Evolutionary conservation across 139 green algal species (phyloP).

Genomic region (Chlorokybus atmophyticus): DNA sequence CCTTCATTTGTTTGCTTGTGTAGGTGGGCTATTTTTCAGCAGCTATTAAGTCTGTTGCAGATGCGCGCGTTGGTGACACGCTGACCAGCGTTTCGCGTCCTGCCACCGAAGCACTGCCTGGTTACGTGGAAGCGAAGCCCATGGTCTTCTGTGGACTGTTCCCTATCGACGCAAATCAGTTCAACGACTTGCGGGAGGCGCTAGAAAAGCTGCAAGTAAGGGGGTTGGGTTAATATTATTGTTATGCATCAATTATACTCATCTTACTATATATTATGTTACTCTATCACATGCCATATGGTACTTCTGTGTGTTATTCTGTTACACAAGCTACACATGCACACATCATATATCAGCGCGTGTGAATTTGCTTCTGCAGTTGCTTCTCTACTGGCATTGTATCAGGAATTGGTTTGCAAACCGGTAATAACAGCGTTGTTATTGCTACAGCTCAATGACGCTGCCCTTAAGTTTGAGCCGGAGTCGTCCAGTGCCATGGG

Average conservation of each 20-base stretch:
- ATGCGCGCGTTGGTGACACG: conserved; percentile 91
- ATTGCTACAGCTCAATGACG: conserved; percentile 90
- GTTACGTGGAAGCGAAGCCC: conserved; percentile 74
- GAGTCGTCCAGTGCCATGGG: conserved; percentile 85
- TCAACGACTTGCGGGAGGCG: conserved; percentile 83
- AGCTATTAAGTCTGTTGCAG: conserved; percentile 74
- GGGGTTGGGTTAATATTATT: no score
- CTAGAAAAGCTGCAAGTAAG: conserved; percentile 89
- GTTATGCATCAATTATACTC: no score
- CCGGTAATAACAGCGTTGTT: no score
- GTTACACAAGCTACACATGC: no score
- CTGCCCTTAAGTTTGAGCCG: conserved; percentile 80
- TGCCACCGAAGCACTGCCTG: conserved; percentile 34
- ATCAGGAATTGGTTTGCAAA: no score
- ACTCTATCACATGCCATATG: no score
- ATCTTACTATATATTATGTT: no score
- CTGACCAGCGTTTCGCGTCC: conserved; percentile 50
- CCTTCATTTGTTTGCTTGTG: not conserved
- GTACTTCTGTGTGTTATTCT: no score
- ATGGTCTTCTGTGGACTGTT: conserved; percentile 98
- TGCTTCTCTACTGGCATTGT: no score
- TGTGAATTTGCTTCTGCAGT: no score
- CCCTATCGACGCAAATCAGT: conserved; percentile 55
- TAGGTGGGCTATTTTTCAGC: conserved; percentile 69
- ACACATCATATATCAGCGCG: no score